A percentile compares a stretch with the other conserved stretches of the same genome.
These are phyloP conservation scores for Yamadazyma nakazawae DNA, from an alignment of 805 yeast species.

Conservation along the genomic window DNA sequence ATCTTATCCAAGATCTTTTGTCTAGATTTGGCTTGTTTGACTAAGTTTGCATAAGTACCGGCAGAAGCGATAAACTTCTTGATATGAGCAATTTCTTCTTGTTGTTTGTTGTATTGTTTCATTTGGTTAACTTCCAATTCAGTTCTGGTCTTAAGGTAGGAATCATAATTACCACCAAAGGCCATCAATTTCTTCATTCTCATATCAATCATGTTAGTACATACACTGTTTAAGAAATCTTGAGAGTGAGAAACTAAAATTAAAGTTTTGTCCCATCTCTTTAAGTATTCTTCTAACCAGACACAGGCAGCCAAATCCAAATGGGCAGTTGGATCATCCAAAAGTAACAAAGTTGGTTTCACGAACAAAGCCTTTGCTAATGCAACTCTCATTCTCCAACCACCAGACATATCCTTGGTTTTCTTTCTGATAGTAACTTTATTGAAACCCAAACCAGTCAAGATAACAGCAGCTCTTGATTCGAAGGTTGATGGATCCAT, in stretches of 20 bases:
- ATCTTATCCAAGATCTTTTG: slow-evolving; percentile 99
- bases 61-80: slow-evolving; percentile 99
- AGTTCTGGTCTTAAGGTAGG: slow-evolving; percentile 89
- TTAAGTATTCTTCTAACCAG: slow-evolving; percentile 97
- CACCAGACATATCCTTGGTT: slow-evolving; percentile 99
- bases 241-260: slow-evolving; percentile 96
- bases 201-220: slow-evolving; percentile 98
- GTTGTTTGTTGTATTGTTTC: slow-evolving; percentile 96
- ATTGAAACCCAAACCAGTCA: slow-evolving; percentile 97
- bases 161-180: slow-evolving; percentile 98
- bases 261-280: slow-evolving; percentile 88
- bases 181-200: slow-evolving; percentile 68
- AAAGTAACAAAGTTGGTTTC: slow-evolving; percentile 88
- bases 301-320: slow-evolving; percentile 99
- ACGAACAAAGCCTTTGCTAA: slow-evolving; percentile 96
- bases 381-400: slow-evolving; percentile 99
- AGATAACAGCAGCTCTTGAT: slow-evolving; percentile 90
- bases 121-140: slow-evolving; percentile 96
- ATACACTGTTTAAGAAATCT: slow-evolving; percentile 98
- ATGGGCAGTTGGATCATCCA: slow-evolving; percentile 99
- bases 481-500: slow-evolving; percentile 97
- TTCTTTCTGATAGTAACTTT: slow-evolving; percentile 80
- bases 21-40: slow-evolving; percentile 97
- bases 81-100: slow-evolving; percentile 97
- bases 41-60: slow-evolving; percentile 99